Percentiles rank a stretch among this genome's conserved stretches.
These are phyloP conservation scores for Dillenia suffruticosa DNA, from an alignment of 164 flowering plant species.

Conservation along the genomic window DNA sequence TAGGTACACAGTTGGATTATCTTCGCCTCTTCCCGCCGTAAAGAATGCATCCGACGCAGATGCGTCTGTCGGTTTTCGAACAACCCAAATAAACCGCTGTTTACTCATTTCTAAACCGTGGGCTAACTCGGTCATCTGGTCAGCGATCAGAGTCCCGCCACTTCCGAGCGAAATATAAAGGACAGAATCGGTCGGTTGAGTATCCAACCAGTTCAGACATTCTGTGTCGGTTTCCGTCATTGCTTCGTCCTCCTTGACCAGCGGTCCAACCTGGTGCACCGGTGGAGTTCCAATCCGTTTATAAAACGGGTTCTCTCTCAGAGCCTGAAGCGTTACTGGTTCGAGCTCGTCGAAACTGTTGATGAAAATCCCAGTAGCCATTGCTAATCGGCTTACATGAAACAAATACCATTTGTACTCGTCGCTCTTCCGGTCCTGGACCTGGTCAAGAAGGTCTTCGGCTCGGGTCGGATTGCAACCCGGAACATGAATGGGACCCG, in stretches of 20 bases:
- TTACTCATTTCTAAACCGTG: conserved; percentile 45
- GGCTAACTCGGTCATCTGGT: conserved; percentile 40
- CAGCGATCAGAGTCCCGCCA: conserved; percentile 36
- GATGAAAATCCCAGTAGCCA: conserved; percentile 24
- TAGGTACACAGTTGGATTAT: conserved; percentile 19
- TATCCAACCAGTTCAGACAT: conserved; percentile 40
- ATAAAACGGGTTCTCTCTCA: conserved; percentile 12
- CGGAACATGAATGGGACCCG: conserved; percentile 32
- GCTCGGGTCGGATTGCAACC: conserved; percentile 24
- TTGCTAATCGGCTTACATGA: conserved; percentile 7
- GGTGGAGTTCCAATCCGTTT: conserved; percentile 15
- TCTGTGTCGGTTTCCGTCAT: background rate
- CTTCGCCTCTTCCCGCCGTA: conserved; percentile 9
- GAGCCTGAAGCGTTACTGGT: conserved; percentile 11
- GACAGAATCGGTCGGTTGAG: conserved; percentile 39
- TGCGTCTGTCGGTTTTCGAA: conserved; percentile 16
- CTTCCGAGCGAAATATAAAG: conserved; percentile 43
- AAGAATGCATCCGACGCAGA: conserved; percentile 16
- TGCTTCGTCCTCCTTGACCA: conserved; percentile 13
- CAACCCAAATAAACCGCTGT: conserved; percentile 46
- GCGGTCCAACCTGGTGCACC: conserved; percentile 34
- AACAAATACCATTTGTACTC: conserved; percentile 24
- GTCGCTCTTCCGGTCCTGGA: conserved; percentile 19
- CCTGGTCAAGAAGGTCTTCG: conserved; percentile 24
- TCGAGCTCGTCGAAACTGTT: conserved; percentile 37